Conservation (phyloP, 164 flowering plant genomes). For the grape (Vitis vinifera) region ASM3070453v1 NC_081809.1:24985501-24986000, state of each 20-base stretch:
- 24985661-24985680: constrained; percentile 71
- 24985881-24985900: background rate
- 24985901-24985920: too few species aligned
- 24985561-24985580: background rate
- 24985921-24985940: too few species aligned
- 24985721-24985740: constrained; percentile 25
- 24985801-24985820: constrained; percentile 52
- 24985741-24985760: constrained; percentile 32
- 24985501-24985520: too few species aligned
- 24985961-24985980: too few species aligned
- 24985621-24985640: background rate
- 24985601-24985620: background rate
- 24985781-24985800: constrained; percentile 34
- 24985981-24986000: too few species aligned
- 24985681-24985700: constrained; percentile 42
- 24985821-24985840: constrained; percentile 12
- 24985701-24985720: constrained; percentile 53
- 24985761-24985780: constrained; percentile 62
- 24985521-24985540: too few species aligned
- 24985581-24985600: too few species aligned
- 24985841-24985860: constrained; percentile 1
- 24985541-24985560: too few species aligned
- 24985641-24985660: constrained; percentile 56
- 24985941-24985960: too few species aligned
- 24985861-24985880: background rate